phyloP scores from a whole-genome alignment of 371 early-diverging fungal genomes.

The Capillidium rhysosporum region DNA sequence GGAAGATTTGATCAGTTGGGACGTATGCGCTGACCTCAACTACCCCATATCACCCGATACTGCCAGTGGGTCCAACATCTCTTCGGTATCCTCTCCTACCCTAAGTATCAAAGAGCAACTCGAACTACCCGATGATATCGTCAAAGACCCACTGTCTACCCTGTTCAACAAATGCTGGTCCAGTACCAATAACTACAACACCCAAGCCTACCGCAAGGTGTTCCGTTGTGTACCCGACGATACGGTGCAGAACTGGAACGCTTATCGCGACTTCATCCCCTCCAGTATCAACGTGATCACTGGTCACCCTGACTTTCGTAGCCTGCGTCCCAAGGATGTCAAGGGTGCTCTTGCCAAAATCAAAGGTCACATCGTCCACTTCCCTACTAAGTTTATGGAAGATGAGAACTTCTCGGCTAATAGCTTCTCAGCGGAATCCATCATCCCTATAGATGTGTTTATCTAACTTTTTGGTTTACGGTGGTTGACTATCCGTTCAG shows the following conservation, averaged over 20 bases:
- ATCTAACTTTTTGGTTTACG: too few species aligned
- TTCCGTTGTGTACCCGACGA: slow-evolving; percentile 80
- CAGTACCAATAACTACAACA: slow-evolving; percentile 43
- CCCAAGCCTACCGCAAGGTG: slow-evolving; percentile 45
- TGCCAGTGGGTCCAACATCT: not conserved
- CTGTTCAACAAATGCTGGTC: slow-evolving; percentile 45
- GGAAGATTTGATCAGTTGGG: not conserved
- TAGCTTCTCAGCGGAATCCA: slow-evolving; percentile 20
- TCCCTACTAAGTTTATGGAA: slow-evolving; percentile 55
- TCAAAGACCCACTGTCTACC: slow-evolving; percentile 54
- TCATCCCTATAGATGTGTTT: slow-evolving; percentile 27
- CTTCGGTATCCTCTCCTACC: not conserved
- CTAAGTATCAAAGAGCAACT: not conserved
- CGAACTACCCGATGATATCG: slow-evolving; percentile 8
- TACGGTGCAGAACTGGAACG: slow-evolving; percentile 26
- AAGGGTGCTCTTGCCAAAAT: slow-evolving; percentile 11
- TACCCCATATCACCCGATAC: not conserved
- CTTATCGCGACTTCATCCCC: slow-evolving; percentile 33
- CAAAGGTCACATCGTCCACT: slow-evolving; percentile 32
- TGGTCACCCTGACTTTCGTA: slow-evolving; percentile 33
- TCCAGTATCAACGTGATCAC: slow-evolving; percentile 17
- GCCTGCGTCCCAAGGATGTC: slow-evolving; percentile 13
- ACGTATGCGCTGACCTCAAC: not conserved
- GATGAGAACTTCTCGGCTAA: slow-evolving; percentile 42
- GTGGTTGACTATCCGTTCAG: too few species aligned